phyloP scores from a whole-genome alignment of 495 filamentous ascomycete genomes.

The Rhizodiscina lignyota region DNA sequence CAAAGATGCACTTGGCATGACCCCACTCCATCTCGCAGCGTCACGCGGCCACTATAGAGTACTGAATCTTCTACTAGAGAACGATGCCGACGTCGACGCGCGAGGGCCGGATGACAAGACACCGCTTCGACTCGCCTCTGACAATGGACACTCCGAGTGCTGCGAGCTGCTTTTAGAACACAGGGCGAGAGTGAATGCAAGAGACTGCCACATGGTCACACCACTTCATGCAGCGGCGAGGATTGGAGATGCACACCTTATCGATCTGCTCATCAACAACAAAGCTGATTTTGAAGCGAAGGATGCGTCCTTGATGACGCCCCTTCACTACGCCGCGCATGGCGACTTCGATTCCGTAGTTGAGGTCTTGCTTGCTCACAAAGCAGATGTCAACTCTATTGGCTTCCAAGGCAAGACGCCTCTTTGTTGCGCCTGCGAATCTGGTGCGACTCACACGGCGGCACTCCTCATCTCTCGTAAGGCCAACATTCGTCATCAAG shows the following conservation, averaged over 20 bases:
- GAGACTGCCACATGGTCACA: conserved; percentile 24
- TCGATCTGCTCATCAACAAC: conserved; percentile 18
- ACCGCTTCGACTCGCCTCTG: conserved; percentile 23
- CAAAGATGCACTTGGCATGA: conserved; percentile 21
- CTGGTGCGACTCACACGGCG: conserved; percentile 16
- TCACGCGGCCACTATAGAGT: conserved; percentile 25
- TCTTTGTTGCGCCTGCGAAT: conserved; percentile 26
- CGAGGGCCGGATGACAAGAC: conserved; percentile 21
- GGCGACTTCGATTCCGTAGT: conserved; percentile 19
- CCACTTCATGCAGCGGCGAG: conserved; percentile 25
- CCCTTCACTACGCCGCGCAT: conserved; percentile 27
- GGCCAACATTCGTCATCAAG: conserved; percentile 17
- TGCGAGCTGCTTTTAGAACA: conserved; percentile 10
- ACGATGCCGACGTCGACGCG: conserved; percentile 19
- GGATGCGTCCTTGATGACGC: conserved; percentile 25
- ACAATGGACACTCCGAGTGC: conserved; percentile 14
- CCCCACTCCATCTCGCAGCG: conserved; percentile 29
- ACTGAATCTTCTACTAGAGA: conserved; percentile 21
- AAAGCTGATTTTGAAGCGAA: conserved; percentile 27
- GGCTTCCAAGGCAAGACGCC: too few relatives aligned
- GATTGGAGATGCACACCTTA: conserved; percentile 20
- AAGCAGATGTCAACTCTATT: conserved; percentile 22
- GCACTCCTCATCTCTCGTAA: conserved; percentile 23
- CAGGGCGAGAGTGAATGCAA: conserved; percentile 22
- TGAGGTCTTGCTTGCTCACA: conserved; percentile 20